These are phyloP conservation scores for Cordyceps fumosorosea DNA, from an alignment of 2,329 filamentous ascomycete species.

Conservation along the genomic window DNA sequence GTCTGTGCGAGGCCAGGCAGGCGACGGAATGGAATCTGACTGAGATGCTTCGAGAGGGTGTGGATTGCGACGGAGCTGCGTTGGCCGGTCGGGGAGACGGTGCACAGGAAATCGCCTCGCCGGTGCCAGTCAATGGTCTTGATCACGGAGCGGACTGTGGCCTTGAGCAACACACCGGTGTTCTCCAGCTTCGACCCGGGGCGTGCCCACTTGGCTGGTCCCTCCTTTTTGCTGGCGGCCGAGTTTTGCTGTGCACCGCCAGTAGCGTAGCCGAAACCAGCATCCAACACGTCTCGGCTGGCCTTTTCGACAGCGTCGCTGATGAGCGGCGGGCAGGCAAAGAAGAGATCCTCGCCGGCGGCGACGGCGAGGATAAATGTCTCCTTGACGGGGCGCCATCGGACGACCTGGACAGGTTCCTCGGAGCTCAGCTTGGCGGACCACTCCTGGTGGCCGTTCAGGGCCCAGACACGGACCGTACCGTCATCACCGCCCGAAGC, in stretches of 20 bases:
- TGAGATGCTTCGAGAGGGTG: slow-evolving; percentile 89
- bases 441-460: slow-evolving; percentile 87
- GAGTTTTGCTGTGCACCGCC: slow-evolving; percentile 51
- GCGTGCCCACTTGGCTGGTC: slow-evolving; percentile 75
- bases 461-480: slow-evolving; percentile 83
- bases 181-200: slow-evolving; percentile 68
- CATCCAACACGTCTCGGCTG: slow-evolving; percentile 72
- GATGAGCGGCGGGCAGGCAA: slow-evolving; percentile 70
- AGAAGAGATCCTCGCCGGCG: slow-evolving; percentile 76
- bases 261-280: slow-evolving; percentile 89
- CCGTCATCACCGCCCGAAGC: slow-evolving; percentile 94
- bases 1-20: slow-evolving; percentile 72
- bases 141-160: slow-evolving; percentile 71
- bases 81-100: slow-evolving; percentile 75
- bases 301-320: slow-evolving; percentile 67
- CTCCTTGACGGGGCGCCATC: slow-evolving; percentile 83
- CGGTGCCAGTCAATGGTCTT: slow-evolving; percentile 93
- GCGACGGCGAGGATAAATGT: slow-evolving; percentile 76
- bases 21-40: slow-evolving; percentile 84
- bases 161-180: slow-evolving; percentile 71
- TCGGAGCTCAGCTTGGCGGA: slow-evolving; percentile 71
- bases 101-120: slow-evolving; percentile 88
- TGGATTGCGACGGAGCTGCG: slow-evolving; percentile 84
- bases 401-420: slow-evolving; percentile 74
- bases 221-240: slow-evolving; percentile 59